Base-by-base conservation (phyloP, 2,329 filamentous ascomycete genomes). In the Verticillium albo-atrum region DNA sequence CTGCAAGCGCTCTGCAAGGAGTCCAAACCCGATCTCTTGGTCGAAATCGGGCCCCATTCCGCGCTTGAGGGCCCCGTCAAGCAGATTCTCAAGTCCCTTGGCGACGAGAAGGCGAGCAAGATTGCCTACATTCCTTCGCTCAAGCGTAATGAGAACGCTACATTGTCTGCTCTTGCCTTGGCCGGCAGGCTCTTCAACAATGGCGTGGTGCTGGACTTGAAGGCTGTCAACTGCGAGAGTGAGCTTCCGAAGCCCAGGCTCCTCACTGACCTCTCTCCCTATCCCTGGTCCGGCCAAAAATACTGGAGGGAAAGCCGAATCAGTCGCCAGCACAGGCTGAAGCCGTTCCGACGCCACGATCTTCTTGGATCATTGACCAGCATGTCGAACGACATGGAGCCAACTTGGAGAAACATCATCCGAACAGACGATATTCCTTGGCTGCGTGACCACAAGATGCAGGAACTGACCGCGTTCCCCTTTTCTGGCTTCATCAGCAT, bases 31-130 rank as follows among this genome's bases (percentile, higher is more conserved):
- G 75, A 76, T 57, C 71, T 77, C 68, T 69, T 80, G 15, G 63
- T 82, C 9, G 80, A 83, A 64, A 66, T 82, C 6, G 80, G 80
- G 0, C 80, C 80, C 0, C 80, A 82, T 62, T 72, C 78, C 3
- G 80, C 78, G 1, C 71, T 83, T 3, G 74, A 78, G 42, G 80
- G 80, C 0, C 80, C 80, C 0, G 71, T 81, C 57, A 79, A 80
- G 63, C 78, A 82, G 67, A 80, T 81, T n/a, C 66, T 81, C 15
- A 79, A 79, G 61, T 67, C 68, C 1, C 72, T 78, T 7, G 75
- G 75, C 34, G 71, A 72, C 12, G 34, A 32, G 47, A 58, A 27
- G 17, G 75, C 74, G 0, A 70, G 72, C 52, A 76, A 76, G 58
- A 69, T 78, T 42, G 71, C 72, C 2, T 82, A 82, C 58, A 68